Base-by-base conservation (phyloP, 2,329 filamentous ascomycete genomes). In the Talaromyces sp. region DNA sequence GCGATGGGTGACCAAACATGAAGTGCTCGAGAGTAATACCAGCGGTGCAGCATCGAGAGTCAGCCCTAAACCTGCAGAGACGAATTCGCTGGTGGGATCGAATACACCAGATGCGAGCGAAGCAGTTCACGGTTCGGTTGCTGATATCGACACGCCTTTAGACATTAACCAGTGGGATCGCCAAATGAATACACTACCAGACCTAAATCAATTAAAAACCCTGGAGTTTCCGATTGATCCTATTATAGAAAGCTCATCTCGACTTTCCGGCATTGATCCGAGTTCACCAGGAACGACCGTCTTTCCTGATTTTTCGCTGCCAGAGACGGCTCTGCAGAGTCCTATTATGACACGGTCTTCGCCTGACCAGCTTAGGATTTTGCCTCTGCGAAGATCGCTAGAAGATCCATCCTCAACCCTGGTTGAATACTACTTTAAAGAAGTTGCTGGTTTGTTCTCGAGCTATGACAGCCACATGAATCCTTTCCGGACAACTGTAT, bases 361-460 rank as follows among this genome's bases (percentile, higher is more conserved):
- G 21, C 32, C 46, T 26, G 51, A 53, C 26, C 57, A 54, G 50
- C 53, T 58, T 26, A 60, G 43, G 27, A 64, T 72, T 38, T 64
- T 72, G 9, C 67, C 68, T 12, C 69, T 79, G n/a, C 73, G 71
- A 7, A 71, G 67, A 38, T 74, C 69, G 38, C 65, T 81, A 60
- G 75, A 75, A 51, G 80, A 83, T 53, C 74, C 80, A 19, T 80
- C 82, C 3, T 84, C 82, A 53, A 79, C 83, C 52, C 73, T 87
- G 17, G 81, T 87, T 10, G 83, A 86, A 54, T 85, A 87, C 65
- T 87, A 87, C 65, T 87, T 87, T 72, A 82, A 83, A 65, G 83
- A 86, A 61, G 83, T 86, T 3, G 85, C 83, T 54, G 80, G 78
- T 3, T 72, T 87, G 10, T 87, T 85, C 68, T 87, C 85, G n/a